Base-by-base conservation (phyloP, 345 rosid genomes). In the Anacardium occidentale region DNA sequence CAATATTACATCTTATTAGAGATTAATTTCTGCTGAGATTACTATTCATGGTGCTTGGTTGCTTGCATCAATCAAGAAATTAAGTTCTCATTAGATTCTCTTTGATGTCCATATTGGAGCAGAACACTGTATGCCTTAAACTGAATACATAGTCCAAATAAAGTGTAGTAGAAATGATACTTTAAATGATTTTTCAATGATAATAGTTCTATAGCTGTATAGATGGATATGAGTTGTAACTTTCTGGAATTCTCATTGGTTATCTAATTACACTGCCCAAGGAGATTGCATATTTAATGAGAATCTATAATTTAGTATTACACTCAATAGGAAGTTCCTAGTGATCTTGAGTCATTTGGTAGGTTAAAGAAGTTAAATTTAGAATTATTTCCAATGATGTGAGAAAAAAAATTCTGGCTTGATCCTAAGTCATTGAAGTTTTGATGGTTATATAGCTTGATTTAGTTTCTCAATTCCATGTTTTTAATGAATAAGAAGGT, bases 31-130 rank as follows among this genome's bases (percentile, higher is more conserved):
- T 53, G 60, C 60, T 42, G 11, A 21, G 62, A 70, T 55, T 45
- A 70, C 37, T 12, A 54, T 34, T 22, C 74, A 69, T 50, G 40
- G 34, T 52, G 24, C 54, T 47, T 22, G 55, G 8, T 29, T 68
- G 62, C 74, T 56, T 48, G 71, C n/a, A 56, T 40, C 48, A n/a
- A 68, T 18, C 37, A 64, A 76, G 74, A 51, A 42, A 22, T 69
- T 51, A 47, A 42, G 26, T 66, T 32, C n/a, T 32, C 18, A 25
- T 47, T 66, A 50, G 69, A 47, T 64, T 64, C 45, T 20, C 24
- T 44, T 26, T 1, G 7, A 22, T 64, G n/a, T 51, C 8, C n/a
- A 4, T 53, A 11, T 53, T 42, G 15, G 32, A 32, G 47, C 20
- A 32, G 50, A 55, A 17, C 17, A 51, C n/a, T 65, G 40, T 8